These are phyloP conservation scores for Diplocarpon mali DNA, from an alignment of 2,329 filamentous ascomycete species.

Conservation along the genomic window DNA sequence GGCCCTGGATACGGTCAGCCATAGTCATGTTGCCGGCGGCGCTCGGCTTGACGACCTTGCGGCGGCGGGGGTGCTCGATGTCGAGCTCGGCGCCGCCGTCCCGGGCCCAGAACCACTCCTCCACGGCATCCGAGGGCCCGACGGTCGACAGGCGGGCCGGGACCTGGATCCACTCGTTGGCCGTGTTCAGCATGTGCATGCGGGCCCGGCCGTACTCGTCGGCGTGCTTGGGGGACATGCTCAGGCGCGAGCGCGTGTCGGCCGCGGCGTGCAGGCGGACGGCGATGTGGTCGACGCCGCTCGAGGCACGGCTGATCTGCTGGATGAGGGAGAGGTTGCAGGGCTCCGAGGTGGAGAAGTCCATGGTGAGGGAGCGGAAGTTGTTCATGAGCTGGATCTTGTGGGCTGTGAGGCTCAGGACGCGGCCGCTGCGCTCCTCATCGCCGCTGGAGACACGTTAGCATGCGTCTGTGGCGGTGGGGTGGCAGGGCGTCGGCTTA, in stretches of 20 bases:
- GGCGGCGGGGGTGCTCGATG: neutral
- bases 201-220: neutral
- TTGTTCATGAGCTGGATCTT: slow-evolving; percentile 1
- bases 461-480: neutral
- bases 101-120: slow-evolving; percentile 3
- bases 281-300: neutral
- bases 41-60: neutral
- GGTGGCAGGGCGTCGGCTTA: neutral
- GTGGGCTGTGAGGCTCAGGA: neutral
- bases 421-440: no score
- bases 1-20: neutral
- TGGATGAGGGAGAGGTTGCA: neutral
- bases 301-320: neutral
- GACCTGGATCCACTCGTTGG: neutral
- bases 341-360: neutral
- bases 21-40: neutral
- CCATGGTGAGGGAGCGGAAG: slow-evolving; percentile 1
- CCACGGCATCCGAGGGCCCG: neutral
- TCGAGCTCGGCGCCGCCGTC: neutral
- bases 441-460: no score
- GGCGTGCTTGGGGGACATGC: neutral
- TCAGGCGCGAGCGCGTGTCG: no score
- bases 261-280: neutral
- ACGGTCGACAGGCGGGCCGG: neutral
- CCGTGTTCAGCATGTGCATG: neutral